Evolutionary conservation across 495 filamentous ascomycete species (phyloP), one percentile per base, ranked within the genome.

Genomic region (Letharia columbiana): DNA sequence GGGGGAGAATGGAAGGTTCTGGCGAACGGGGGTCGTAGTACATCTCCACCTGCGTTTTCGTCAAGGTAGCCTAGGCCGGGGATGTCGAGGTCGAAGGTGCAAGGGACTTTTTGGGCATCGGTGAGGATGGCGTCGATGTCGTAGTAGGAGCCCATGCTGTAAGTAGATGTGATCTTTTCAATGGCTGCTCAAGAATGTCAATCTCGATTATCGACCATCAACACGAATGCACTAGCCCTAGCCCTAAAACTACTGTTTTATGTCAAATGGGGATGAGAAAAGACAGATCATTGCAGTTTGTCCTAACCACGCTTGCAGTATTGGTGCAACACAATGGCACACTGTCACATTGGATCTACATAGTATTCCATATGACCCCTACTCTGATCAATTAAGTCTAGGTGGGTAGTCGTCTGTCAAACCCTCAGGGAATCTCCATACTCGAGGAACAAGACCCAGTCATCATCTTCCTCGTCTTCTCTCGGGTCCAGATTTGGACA

Each of bases 71-170:
- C 93, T 52, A 98, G 83, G 47, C 89, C 86, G 18, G 91, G 88
- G 50, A 96, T 85, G 52, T 91, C 88, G 68, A 96, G 85, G 68
- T 95, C 88, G 74, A 98, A 96, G 63, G 87, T 96, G 73, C 91
- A 95, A 57, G 94, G 94, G 28, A 97, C 83, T 90, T 96, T 97
- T 90, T 98, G 74, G 18, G 41, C 88, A 73, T 96, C 92, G 2
- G 94, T 98, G 60, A 98, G 80, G 67, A 98, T 96, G 39, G 91
- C 86, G 73, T 96, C 91, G 68, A 96, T 88, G 75, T 95, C 89
- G 81, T 98, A 97, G 80, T 98, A 98, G 47, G 87, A 88, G 79
- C 89, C 89, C 78, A 83, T 86, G 31, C 17, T 39, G 31, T 57
- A 20, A 35, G 17, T 31, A 39, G 17, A 6, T n/a, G 13, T 17